A percentile compares a stretch with the other conserved stretches of the same genome.
phyloP scores from a whole-genome alignment of 2,329 filamentous ascomycete genomes.

The Ophiostoma himal-ulmi region DNA sequence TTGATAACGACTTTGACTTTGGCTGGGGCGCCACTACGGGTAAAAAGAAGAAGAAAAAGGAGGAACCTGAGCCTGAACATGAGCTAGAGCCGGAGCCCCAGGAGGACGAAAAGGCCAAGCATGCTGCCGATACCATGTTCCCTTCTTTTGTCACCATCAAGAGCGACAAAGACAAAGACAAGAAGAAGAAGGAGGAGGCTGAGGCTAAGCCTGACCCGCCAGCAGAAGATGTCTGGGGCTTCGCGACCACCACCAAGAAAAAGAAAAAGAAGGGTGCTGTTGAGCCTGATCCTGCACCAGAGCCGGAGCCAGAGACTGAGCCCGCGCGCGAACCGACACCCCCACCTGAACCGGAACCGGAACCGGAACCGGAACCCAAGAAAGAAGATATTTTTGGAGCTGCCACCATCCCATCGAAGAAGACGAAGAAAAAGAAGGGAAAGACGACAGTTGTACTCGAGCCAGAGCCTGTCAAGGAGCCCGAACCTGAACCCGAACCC shows the following conservation, averaged over 20 bases:
- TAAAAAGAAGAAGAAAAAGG: slow-evolving; percentile 27
- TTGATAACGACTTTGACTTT: slow-evolving; percentile 6
- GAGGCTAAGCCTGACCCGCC: slow-evolving; percentile 23
- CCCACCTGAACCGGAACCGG: slow-evolving; percentile 18
- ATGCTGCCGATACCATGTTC: slow-evolving; percentile 7
- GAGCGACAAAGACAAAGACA: slow-evolving; percentile 21
- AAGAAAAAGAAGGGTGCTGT: slow-evolving; percentile 18
- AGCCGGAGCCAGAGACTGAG: slow-evolving; percentile 15
- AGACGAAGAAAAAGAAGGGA: slow-evolving; percentile 25
- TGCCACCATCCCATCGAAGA: slow-evolving; percentile 23
- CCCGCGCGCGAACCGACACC: slow-evolving; percentile 22
- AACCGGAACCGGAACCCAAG: slow-evolving; percentile 18
- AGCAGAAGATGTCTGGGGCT: slow-evolving; percentile 23
- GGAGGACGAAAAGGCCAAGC: not conserved
- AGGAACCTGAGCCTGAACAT: slow-evolving; percentile 22
- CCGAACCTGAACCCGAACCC: slow-evolving; percentile 20
- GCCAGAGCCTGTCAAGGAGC: slow-evolving; percentile 11
- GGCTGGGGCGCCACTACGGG: not conserved
- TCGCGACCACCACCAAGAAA: slow-evolving; percentile 16
- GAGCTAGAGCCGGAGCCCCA: slow-evolving; percentile 20
- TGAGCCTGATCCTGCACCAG: slow-evolving; percentile 25
- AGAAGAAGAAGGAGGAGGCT: slow-evolving; percentile 16
- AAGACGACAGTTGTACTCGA: slow-evolving; percentile 9
- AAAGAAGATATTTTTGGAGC: slow-evolving; percentile 28
- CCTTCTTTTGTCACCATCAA: slow-evolving; percentile 12